Base-by-base conservation (phyloP, 139 green algal species). In the Mesostigma viride region DNA sequence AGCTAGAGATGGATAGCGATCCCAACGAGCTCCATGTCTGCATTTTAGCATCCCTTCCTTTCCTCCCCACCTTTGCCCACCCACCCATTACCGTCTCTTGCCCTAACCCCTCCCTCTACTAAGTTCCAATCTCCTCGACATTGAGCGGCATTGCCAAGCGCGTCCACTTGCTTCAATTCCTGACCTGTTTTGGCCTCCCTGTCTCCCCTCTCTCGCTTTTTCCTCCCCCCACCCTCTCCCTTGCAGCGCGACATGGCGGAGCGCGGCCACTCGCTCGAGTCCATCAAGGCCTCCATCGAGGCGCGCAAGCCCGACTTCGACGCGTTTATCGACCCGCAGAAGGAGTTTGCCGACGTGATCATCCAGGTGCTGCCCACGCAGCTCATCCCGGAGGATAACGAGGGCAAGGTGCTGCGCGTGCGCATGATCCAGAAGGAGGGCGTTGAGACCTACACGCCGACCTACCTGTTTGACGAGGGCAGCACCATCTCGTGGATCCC, bases 391-490 rank as follows among this genome's bases (percentile, higher is more conserved):
- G 94, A 98, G 70, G 87, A 95, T 74, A 87, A 95, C 71, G 91
- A 98, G 84, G 91, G 89, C 82, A 96, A 99, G 89, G 88, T 96
- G 75, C 86, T 99, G 75, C 86, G 94, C 47, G 94, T 99, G 75
- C 89, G 91, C 75, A 84, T 99, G 71, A 98, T 99, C 89, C 87
- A 95, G 90, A 98, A 97, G 86, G 92, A 98, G 86, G 87, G 85
- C 72, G 82, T 85, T 32, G 78, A 90, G 68, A 72, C 83, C 62
- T 96, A 95, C 70, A 83, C 90, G 78, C 88, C 91, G 46, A 70
- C 81, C 27, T 97, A 95, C 89, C 86, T 99, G 30, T 99, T 96
- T 66, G 94, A 99, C 69, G 90, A 98, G 84, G 94, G 94, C 71
- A 95, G 87, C 71, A 99, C 92, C 79, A 94, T 99, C 77, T 92